Evolutionary conservation across 176 grass and related monocot species (phyloP), one percentile per base, ranked within the genome.

Genomic region (Raddia guianensis): DNA sequence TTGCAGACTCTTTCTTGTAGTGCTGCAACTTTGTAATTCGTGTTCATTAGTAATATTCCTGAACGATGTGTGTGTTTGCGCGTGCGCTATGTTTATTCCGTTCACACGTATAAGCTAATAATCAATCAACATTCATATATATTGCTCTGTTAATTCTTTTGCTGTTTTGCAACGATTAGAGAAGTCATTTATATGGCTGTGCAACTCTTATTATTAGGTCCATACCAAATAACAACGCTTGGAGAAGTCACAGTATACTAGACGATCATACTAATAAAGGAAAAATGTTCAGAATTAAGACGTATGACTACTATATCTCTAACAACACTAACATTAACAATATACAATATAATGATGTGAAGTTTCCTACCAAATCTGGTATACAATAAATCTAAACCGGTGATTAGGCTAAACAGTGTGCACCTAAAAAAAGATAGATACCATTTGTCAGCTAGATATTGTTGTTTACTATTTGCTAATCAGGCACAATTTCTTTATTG

Each of bases 1-100:
- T 76, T 93, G 89, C 71, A 16, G 90, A 88, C 64, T 98, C 95
- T 68, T 98, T 88, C 82, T 90, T 79, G 86, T 93, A 94, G 74
- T 93, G 80, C 95, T 98, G 85, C 80, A 89, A 62, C 12, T 76
- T 81, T 71, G 11, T 58, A 63, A 50, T 58, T 55, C 16, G 15
- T 47, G 15, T 32, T 12, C 9, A 54, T 42, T 12, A 74, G 12
- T 47, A 75, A 60, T 11, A 79, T 19, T 66, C n/a, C 27, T 27
- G 27, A 27, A 27, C 27, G 27, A 27, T 27, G 27, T 27, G 27
- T 27, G 27, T 27, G 27, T 27, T 0, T 27, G 27, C 27, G 27
- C 27, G 27, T 27, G 27, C 1, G 27, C 0, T 27, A 27, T 27
- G 0, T 27, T 27, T 27, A 27, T 49, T 8, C 10, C 49, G 2